These are phyloP conservation scores for Arthroderma uncinatum DNA, from an alignment of 2,329 filamentous ascomycete species.

Conservation along the genomic window DNA sequence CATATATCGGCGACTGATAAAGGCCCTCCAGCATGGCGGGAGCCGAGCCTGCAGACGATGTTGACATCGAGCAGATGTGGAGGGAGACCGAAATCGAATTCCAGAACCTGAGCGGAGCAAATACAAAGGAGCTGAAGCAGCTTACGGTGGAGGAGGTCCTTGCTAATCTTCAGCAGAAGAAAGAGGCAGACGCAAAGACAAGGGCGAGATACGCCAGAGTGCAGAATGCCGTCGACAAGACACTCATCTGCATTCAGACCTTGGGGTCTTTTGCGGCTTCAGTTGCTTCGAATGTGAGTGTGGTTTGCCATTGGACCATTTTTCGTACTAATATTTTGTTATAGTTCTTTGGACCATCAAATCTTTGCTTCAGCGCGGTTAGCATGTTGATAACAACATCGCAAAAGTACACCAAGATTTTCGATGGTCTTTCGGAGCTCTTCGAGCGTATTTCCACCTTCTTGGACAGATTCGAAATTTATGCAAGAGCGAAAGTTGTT, in stretches of 20 bases:
- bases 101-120: conserved; percentile 12
- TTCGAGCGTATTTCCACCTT: conserved; percentile 21
- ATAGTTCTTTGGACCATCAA: conserved; percentile 21
- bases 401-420: conserved; percentile 23
- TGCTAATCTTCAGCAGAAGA: conserved; percentile 17
- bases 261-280: conserved; percentile 19
- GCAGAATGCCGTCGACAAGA: conserved; percentile 19
- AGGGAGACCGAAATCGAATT: conserved; percentile 13
- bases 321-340: neutral
- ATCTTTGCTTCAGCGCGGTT: conserved; percentile 24
- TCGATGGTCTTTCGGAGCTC: conserved; percentile 19
- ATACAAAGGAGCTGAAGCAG: conserved; percentile 16
- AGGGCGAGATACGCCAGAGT: conserved; percentile 17
- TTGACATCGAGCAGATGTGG: conserved; percentile 14
- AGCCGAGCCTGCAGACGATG: conserved; percentile 6
- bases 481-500: conserved; percentile 16
- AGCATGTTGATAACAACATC: conserved; percentile 21
- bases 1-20: neutral
- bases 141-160: conserved; percentile 19
- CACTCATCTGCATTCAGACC: conserved; percentile 17
- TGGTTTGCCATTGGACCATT: neutral
- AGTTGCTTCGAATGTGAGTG: conserved; percentile 20
- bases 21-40: conserved; percentile 4
- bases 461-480: conserved; percentile 22
- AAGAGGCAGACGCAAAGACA: conserved; percentile 19